Conservation (phyloP, 345 rosid genomes). For the Limnanthes douglasii region DNA sequence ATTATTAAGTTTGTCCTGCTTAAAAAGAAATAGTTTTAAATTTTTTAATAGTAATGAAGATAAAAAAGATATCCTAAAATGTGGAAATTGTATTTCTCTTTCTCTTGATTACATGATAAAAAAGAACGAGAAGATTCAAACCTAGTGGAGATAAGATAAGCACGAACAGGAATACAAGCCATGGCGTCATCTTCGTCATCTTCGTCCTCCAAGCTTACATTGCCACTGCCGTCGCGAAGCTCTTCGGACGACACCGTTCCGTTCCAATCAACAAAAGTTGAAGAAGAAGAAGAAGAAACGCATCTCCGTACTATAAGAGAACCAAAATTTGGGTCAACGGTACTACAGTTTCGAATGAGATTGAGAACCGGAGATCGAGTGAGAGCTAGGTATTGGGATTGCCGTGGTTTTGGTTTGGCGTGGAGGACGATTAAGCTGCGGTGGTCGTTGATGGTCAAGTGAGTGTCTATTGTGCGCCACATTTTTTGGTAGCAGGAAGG, state of each 20-base stretch:
- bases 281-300: constrained; percentile 13
- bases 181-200: constrained; percentile 22
- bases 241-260: constrained; percentile 24
- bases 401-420: background rate
- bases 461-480: background rate
- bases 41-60: background rate
- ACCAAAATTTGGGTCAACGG: background rate
- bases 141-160: constrained; percentile 62
- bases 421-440: constrained; percentile 13
- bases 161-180: constrained; percentile 43
- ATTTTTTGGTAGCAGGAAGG: too few species aligned
- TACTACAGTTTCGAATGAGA: background rate
- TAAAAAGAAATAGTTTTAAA: background rate
- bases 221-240: constrained; percentile 12
- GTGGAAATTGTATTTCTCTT: too few species aligned
- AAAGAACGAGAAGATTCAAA: constrained; percentile 1
- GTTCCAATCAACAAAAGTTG: constrained; percentile 21
- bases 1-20: background rate
- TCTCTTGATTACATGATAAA: background rate
- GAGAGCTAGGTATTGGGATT: constrained; percentile 1
- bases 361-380: background rate
- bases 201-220: constrained; percentile 9
- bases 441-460: constrained; percentile 6
- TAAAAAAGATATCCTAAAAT: background rate
- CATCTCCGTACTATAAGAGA: constrained; percentile 6